phyloP scores from a whole-genome alignment of 2,329 filamentous ascomycete genomes.

The Cercospora sp. region DNA sequence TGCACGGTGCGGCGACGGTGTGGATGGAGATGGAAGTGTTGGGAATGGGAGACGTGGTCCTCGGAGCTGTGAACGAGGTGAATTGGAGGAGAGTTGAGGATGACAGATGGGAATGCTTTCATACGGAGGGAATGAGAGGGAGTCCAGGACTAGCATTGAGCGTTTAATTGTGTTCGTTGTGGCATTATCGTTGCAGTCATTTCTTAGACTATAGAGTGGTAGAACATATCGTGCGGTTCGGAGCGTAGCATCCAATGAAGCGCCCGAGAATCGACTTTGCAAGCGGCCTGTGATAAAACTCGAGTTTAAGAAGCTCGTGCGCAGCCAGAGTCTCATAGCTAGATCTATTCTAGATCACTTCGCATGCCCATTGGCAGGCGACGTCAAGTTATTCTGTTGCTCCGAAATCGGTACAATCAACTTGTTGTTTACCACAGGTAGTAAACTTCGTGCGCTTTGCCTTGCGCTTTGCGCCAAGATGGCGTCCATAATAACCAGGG shows the following conservation, averaged over 20 bases:
- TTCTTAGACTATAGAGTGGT: not conserved
- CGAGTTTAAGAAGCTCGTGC: not conserved
- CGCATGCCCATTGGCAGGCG: conserved; percentile 23
- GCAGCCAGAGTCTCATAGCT: not conserved
- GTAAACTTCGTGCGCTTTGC: conserved; percentile 50
- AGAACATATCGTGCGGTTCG: not conserved
- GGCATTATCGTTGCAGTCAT: not conserved
- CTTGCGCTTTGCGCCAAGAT: conserved; percentile 76
- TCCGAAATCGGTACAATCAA: conserved; percentile 29
- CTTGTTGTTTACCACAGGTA: conserved; percentile 44
- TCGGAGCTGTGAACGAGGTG: not conserved
- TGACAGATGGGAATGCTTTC: conserved; percentile 5
- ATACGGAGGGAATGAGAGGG: conserved; percentile 15
- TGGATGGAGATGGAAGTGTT: conserved; percentile 16
- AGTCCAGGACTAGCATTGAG: not conserved
- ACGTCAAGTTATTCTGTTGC: conserved; percentile 30
- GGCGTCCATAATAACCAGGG: conserved; percentile 83
- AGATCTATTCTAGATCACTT: not conserved
- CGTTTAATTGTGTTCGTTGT: not conserved
- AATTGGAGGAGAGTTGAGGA: conserved; percentile 4
- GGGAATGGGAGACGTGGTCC: conserved; percentile 6
- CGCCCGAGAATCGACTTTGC: too few relatives aligned
- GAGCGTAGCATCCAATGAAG: not conserved
- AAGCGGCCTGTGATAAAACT: not conserved
- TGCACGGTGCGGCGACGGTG: conserved; percentile 6